Conservation (phyloP, 441 rosid genomes). For the Populus hybrid region DNA sequence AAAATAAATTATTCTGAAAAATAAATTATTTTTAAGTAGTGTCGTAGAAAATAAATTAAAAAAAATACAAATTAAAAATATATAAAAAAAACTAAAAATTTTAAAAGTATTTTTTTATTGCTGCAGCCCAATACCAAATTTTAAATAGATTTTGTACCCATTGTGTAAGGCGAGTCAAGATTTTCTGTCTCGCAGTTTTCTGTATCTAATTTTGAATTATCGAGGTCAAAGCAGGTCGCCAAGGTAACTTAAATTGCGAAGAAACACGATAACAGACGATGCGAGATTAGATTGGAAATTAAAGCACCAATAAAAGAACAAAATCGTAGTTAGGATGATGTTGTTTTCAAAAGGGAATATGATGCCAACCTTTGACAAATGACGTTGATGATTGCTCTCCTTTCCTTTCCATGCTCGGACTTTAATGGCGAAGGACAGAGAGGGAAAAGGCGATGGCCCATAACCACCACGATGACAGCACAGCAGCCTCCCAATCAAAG, state of each 20-base stretch:
- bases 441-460: not conserved
- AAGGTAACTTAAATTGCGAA: not conserved
- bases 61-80: too few species aligned
- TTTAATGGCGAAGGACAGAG: not conserved
- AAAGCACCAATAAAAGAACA: not conserved
- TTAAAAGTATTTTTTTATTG: too few species aligned
- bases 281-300: not conserved
- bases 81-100: too few species aligned
- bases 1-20: too few species aligned
- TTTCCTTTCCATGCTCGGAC: not conserved
- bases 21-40: too few species aligned
- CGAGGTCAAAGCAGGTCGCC: too few species aligned
- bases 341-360: conserved; percentile 6
- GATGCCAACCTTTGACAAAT: not conserved
- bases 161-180: too few species aligned
- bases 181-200: too few species aligned
- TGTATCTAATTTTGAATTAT: too few species aligned
- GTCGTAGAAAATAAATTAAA: too few species aligned
- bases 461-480: not conserved
- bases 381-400: not conserved
- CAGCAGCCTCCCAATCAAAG: not conserved
- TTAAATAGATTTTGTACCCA: too few species aligned
- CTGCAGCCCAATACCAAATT: too few species aligned
- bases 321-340: not conserved
- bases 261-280: not conserved